phyloP scores from a whole-genome alignment of 345 rosid species.

The Gossypium australe region DNA sequence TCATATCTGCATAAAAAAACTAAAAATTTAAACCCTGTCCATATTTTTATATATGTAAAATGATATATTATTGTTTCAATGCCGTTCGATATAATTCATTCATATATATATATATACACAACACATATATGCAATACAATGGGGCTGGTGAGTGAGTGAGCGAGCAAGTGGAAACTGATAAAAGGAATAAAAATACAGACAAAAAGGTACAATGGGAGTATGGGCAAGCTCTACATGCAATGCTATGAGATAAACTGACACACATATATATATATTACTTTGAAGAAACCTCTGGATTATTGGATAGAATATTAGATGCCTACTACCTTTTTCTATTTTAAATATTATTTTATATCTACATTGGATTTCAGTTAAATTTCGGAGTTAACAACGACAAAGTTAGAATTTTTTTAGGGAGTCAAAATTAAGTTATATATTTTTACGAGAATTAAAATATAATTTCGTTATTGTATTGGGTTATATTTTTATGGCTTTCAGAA shows the following conservation, averaged over 20 bases:
- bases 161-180: not conserved
- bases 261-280: slow-evolving; percentile 6
- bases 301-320: not conserved
- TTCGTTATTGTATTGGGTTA: accelerated
- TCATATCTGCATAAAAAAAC: slow-evolving; percentile 30
- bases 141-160: too few species aligned
- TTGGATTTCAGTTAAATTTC: too few species aligned
- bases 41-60: too few species aligned
- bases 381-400: too few species aligned
- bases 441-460: too few species aligned
- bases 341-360: too few species aligned
- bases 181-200: slow-evolving; percentile 11
- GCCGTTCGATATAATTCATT: too few species aligned
- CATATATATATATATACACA: not conserved
- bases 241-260: not conserved
- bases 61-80: too few species aligned
- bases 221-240: slow-evolving; percentile 11
- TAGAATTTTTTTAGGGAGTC: too few species aligned
- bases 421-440: too few species aligned
- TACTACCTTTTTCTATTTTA: not conserved
- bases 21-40: not conserved
- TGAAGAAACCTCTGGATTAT: slow-evolving; percentile 21
- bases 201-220: slow-evolving; percentile 6
- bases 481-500: too few species aligned
- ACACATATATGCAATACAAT: not conserved